Conservation (phyloP, 805 yeast species). For the Starmerella powellii region DNA sequence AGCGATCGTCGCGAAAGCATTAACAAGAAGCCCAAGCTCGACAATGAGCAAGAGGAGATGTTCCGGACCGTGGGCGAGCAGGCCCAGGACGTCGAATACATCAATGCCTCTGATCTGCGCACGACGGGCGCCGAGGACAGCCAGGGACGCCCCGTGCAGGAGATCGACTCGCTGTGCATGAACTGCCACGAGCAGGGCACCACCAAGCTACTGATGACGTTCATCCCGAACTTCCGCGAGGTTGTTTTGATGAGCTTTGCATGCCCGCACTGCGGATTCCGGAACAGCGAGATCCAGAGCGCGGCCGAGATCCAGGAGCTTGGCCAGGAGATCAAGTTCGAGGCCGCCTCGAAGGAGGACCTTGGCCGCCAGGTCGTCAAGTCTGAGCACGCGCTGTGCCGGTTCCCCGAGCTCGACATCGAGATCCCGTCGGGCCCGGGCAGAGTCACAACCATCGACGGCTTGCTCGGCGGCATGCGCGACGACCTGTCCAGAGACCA, state of each 20-base stretch:
- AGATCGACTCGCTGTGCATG: constrained; percentile 90
- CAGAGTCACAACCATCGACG: constrained; percentile 85
- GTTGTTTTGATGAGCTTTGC: constrained; percentile 87
- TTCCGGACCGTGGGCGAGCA: constrained; percentile 24
- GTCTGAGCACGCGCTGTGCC: constrained; percentile 71
- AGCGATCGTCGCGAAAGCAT: constrained; percentile 3
- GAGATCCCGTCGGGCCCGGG: constrained; percentile 95
- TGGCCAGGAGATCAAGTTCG: constrained; percentile 63
- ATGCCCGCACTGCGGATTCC: constrained; percentile 89
- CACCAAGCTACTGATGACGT: constrained; percentile 72
- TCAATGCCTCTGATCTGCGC: constrained; percentile 39
- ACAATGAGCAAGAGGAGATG: constrained; percentile 13
- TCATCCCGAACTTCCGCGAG: constrained; percentile 85
- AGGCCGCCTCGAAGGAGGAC: constrained; percentile 57
- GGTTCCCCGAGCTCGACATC: constrained; percentile 71
- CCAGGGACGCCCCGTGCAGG: constrained; percentile 90
- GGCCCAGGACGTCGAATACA: constrained; percentile 35
- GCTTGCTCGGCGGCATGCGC: constrained; percentile 69
- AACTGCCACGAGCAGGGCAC: constrained; percentile 79
- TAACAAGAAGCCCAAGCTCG: constrained; percentile 10
- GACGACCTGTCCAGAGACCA: constrained; percentile 74
- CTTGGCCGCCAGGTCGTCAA: constrained; percentile 85
- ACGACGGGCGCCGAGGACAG: constrained; percentile 71
- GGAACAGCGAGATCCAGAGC: constrained; percentile 89
- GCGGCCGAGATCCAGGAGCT: constrained; percentile 84